phyloP scores from a whole-genome alignment of 495 filamentous ascomycete species.

The Melanomma pulvis-pyrius region DNA sequence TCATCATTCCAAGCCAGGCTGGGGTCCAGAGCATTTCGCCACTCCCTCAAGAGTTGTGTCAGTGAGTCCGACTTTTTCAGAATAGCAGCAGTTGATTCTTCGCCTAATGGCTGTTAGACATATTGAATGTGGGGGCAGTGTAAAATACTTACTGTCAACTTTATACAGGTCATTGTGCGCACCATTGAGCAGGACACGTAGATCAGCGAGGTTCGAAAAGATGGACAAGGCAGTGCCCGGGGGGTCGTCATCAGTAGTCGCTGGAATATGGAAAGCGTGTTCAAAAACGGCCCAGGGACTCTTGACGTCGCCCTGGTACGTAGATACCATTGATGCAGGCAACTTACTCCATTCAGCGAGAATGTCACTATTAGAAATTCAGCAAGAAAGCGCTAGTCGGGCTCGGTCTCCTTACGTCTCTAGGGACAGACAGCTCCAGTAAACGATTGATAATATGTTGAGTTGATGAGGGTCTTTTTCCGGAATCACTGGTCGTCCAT shows the following conservation, averaged over 20 bases:
- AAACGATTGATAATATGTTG: too few relatives aligned
- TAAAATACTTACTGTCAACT: too few relatives aligned
- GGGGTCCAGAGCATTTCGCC: constrained; percentile 50
- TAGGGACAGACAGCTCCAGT: too few relatives aligned
- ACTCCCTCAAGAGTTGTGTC: too few relatives aligned
- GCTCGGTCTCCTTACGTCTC: too few relatives aligned
- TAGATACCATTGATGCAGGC: constrained; percentile 51
- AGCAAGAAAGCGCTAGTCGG: too few relatives aligned
- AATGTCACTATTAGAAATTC: too few relatives aligned
- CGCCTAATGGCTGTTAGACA: too few relatives aligned
- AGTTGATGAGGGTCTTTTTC: too few relatives aligned
- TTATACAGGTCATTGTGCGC: constrained; percentile 83
- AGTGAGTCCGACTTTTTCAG: too few relatives aligned
- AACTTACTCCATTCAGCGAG: constrained; percentile 85
- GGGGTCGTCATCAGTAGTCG: background rate
- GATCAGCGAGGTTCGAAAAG: constrained; percentile 82
- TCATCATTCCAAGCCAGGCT: constrained; percentile 66
- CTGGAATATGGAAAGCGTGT: background rate
- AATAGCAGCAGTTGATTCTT: background rate
- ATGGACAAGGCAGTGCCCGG: constrained; percentile 63
- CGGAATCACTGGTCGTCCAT: too few relatives aligned
- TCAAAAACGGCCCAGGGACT: constrained; percentile 54
- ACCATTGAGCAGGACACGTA: constrained; percentile 82
- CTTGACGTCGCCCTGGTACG: constrained; percentile 56
- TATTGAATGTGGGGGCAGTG: too few relatives aligned